These are phyloP conservation scores for Ceratobasidium sp. DNA, from an alignment of 1,284 basidiomycete genomes.

Conservation along the genomic window DNA sequence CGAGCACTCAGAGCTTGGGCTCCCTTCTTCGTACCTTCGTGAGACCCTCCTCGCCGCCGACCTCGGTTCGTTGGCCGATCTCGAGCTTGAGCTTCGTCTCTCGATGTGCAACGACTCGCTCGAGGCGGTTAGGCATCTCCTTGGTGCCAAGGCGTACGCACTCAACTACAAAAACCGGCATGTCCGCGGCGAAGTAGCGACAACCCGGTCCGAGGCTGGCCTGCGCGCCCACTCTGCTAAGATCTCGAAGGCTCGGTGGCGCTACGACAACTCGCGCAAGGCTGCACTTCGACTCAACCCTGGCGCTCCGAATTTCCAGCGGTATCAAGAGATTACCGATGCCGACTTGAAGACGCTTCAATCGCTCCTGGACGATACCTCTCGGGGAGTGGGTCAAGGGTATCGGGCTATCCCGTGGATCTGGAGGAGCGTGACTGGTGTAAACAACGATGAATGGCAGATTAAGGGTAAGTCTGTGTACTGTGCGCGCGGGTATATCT, in stretches of 20 bases:
- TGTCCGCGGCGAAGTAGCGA: neutral
- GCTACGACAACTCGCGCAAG: neutral
- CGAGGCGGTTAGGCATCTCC: neutral
- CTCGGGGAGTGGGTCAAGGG: neutral
- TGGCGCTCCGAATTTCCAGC: too few relatives aligned
- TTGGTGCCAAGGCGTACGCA: neutral
- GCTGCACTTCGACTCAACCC: neutral
- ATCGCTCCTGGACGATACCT: neutral
- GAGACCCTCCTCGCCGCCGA: neutral
- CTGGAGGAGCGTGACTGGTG: conserved; percentile 5
- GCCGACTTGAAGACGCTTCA: neutral
- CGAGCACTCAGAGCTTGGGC: conserved; percentile 19
- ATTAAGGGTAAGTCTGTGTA: neutral
- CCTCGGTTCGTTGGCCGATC: neutral
- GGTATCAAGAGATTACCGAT: neutral
- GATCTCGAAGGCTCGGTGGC: neutral
- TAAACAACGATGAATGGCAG: conserved; percentile 15
- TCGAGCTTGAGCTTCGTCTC: neutral
- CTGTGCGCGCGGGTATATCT: neutral
- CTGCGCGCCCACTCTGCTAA: neutral
- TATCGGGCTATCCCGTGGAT: conserved; percentile 2
- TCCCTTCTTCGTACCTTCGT: conserved; percentile 2
- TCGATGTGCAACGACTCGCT: neutral
- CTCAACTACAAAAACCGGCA: neutral
- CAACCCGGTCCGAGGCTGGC: neutral